phyloP scores from a whole-genome alignment of 129 eudicot species.

The Escallonia herrerae region DNA sequence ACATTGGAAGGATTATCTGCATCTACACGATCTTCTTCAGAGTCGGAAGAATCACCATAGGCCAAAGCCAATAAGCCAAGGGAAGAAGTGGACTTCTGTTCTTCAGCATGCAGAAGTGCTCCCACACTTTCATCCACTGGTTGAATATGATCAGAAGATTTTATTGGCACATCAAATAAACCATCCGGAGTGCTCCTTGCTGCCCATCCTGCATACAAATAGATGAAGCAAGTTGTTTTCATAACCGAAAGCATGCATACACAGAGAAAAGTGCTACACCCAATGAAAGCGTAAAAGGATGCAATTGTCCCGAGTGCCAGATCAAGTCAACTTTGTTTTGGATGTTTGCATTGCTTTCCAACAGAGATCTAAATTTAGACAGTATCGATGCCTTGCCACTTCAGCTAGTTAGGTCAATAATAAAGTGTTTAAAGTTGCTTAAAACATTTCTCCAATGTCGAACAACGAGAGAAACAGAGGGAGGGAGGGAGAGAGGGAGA shows the following conservation, averaged over 20 bases:
- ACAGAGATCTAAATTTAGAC: not conserved
- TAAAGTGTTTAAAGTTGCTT: too few relatives aligned
- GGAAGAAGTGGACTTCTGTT: conserved; percentile 44
- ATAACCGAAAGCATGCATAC: not conserved
- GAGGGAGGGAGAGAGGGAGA: not conserved
- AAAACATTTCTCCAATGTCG: too few relatives aligned
- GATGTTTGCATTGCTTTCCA: not conserved
- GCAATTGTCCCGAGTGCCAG: not conserved
- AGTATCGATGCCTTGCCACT: not conserved
- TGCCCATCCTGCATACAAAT: conserved; percentile 33
- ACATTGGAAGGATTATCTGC: conserved; percentile 20
- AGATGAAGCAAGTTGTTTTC: conserved; percentile 4
- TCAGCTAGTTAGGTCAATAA: not conserved
- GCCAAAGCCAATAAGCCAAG: conserved; percentile 86
- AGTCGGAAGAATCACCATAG: conserved; percentile 80
- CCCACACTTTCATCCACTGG: conserved; percentile 21
- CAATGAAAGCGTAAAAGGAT: not conserved
- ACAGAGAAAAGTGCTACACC: not conserved
- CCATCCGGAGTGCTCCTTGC: conserved; percentile 31
- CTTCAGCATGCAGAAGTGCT: conserved; percentile 15
- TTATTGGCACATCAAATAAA: conserved; percentile 44
- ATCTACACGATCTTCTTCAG: conserved; percentile 56
- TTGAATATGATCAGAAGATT: conserved; percentile 30
- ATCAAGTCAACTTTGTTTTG: not conserved
- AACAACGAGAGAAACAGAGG: too few relatives aligned